Percentiles rank a stretch among this genome's conserved stretches.
These are phyloP conservation scores for Albophoma yamanashiensis DNA, from an alignment of 2,329 filamentous ascomycete species.

Conservation along the genomic window DNA sequence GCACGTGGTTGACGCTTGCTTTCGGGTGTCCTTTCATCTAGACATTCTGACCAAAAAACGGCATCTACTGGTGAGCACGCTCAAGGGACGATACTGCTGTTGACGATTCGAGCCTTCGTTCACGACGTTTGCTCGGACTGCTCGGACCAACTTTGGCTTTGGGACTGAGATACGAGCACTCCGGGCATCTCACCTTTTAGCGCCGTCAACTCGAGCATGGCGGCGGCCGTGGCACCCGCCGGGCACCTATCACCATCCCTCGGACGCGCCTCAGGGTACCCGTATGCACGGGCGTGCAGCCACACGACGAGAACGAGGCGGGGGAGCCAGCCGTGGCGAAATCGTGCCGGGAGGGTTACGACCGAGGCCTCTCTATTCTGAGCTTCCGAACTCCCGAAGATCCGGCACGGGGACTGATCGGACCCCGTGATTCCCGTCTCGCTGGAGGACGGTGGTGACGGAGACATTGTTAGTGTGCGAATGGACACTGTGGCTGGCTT, in stretches of 20 bases:
- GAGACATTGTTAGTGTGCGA: not conserved
- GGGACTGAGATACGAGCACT: not conserved
- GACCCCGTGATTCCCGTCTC: not conserved
- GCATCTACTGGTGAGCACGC: not conserved
- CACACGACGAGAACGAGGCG: not conserved
- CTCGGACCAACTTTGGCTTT: not conserved
- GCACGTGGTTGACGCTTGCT: not conserved
- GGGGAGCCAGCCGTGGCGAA: not conserved
- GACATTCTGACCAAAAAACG: too few species aligned
- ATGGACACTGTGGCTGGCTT: not conserved
- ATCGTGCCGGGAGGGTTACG: not conserved
- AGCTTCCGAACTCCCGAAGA: not conserved
- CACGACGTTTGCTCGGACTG: not conserved
- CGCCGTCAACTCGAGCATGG: not conserved
- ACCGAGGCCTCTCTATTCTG: not conserved
- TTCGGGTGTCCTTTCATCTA: not conserved
- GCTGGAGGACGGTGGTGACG: not conserved
- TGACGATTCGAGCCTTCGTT: not conserved
- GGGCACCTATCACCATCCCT: not conserved
- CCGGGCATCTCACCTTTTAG: not conserved
- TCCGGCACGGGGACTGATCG: not conserved
- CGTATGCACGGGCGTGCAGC: not conserved
- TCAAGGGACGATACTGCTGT: not conserved
- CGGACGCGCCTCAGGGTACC: not conserved
- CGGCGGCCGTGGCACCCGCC: not conserved